phyloP scores from a whole-genome alignment of 108 stramenopile genomes.

The Stephanodiscus triporus region DNA sequence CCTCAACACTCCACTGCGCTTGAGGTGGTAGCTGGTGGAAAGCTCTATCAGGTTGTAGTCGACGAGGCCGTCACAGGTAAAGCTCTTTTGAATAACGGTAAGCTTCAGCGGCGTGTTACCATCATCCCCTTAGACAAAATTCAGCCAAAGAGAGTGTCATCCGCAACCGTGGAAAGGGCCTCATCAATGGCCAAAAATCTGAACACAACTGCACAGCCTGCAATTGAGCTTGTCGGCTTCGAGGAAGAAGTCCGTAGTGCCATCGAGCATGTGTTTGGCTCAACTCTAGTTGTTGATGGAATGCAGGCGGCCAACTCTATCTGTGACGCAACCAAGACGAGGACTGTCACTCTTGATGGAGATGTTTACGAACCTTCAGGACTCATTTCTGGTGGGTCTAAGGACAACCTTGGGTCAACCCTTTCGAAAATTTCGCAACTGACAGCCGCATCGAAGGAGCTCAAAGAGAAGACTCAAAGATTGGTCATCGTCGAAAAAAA shows the following conservation, averaged over 20 bases:
- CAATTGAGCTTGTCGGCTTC: constrained; percentile 96
- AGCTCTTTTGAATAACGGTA: constrained; percentile 92
- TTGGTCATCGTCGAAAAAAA: constrained; percentile 56
- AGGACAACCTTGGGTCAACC: constrained; percentile 76
- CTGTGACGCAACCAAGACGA: constrained; percentile 90
- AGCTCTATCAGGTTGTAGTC: constrained; percentile 96
- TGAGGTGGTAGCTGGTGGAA: constrained; percentile 96
- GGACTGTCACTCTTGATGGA: constrained; percentile 95
- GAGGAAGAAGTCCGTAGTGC: constrained; percentile 93
- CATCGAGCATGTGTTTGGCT: constrained; percentile 96
- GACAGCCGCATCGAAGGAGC: constrained; percentile 49
- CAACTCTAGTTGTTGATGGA: constrained; percentile 90
- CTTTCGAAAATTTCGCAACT: constrained; percentile 78
- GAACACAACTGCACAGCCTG: constrained; percentile 81
- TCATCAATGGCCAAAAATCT: constrained; percentile 68
- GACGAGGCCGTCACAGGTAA: constrained; percentile 96
- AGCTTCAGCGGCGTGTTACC: constrained; percentile 92
- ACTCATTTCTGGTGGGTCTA: constrained; percentile 95
- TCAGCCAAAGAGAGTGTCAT: constrained; percentile 57
- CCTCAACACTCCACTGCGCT: constrained; percentile 86
- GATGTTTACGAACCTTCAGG: constrained; percentile 98
- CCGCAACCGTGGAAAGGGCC: constrained; percentile 56
- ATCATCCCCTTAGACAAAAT: constrained; percentile 98
- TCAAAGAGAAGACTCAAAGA: constrained; percentile 51
- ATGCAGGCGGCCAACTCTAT: constrained; percentile 89